phyloP scores from a whole-genome alignment of 2,329 filamentous ascomycete genomes.

The Fusarium palustre region DNA sequence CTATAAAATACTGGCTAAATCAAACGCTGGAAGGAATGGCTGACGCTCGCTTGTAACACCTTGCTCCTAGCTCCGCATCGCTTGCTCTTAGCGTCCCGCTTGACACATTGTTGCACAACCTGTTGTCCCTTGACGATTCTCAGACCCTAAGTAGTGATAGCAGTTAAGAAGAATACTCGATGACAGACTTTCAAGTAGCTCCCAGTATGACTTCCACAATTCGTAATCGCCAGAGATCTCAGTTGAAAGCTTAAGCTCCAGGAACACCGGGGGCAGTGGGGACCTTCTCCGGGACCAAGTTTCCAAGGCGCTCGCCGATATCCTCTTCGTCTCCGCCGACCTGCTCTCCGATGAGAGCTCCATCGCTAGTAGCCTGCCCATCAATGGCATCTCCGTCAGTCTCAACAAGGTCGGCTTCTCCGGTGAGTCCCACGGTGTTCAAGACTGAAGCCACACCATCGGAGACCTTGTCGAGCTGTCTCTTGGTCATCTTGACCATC shows the following conservation, averaged over 20 bases:
- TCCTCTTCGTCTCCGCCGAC: conserved; percentile 1
- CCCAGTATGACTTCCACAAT: background rate
- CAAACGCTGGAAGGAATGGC: background rate
- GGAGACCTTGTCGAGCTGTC: conserved; percentile 11
- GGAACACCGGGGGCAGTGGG: background rate
- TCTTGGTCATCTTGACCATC: conserved; percentile 2
- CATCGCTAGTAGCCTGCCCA: conserved; percentile 1
- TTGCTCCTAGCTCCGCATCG: background rate
- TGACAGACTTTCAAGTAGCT: background rate
- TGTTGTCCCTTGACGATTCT: background rate
- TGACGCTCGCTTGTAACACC: background rate
- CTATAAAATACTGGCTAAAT: background rate
- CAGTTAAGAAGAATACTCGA: background rate
- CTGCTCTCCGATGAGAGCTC: background rate
- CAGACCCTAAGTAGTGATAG: background rate
- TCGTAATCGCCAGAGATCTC: background rate
- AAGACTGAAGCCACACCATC: background rate
- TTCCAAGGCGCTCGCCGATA: background rate
- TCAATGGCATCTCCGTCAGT: conserved; percentile 5
- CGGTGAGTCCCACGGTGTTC: background rate
- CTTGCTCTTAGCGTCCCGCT: too few species aligned
- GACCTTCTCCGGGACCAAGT: conserved; percentile 1
- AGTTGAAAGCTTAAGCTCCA: background rate
- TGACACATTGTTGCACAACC: background rate
- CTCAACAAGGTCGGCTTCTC: background rate